Percentiles rank a stretch among this genome's conserved stretches.
Conservation (phyloP, 768 basidiomycete genomes). For the Pleurotus ostreatus region DNA sequence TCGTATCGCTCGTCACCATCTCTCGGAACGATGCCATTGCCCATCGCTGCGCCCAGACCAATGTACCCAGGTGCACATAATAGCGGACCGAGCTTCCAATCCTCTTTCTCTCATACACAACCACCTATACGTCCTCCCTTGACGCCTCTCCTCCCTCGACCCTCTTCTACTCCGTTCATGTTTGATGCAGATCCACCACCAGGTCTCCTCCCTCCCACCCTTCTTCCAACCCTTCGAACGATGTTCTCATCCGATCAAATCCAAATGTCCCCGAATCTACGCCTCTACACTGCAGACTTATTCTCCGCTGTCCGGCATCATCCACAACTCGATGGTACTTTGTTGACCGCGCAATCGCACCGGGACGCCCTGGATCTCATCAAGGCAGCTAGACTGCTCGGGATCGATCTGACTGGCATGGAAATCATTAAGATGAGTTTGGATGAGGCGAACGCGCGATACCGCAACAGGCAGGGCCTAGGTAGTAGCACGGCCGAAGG, state of each 20-base stretch:
- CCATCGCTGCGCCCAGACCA: conserved; percentile 20
- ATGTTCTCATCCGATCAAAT: conserved; percentile 31
- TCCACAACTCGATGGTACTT: conserved; percentile 60
- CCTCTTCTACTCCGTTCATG: conserved; percentile 20
- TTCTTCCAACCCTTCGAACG: conserved; percentile 24
- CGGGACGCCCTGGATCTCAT: conserved; percentile 65
- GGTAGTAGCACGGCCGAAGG: not conserved
- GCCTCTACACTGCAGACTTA: conserved; percentile 67
- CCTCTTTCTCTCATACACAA: conserved; percentile 14
- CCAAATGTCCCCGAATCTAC: conserved; percentile 46
- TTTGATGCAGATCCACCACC: not conserved
- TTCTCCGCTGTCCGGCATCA: conserved; percentile 74
- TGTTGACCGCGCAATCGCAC: conserved; percentile 58
- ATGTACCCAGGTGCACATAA: conserved; percentile 16
- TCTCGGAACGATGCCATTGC: conserved; percentile 4
- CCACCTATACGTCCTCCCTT: conserved; percentile 16
- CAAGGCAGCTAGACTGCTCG: conserved; percentile 63
- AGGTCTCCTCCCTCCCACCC: conserved; percentile 20
- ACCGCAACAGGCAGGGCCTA: not conserved
- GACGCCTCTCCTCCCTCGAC: conserved; percentile 18
- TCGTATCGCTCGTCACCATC: conserved; percentile 19
- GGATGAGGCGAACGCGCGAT: conserved; percentile 8
- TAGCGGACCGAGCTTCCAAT: conserved; percentile 12
- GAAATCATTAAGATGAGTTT: conserved; percentile 38
- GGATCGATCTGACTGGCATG: conserved; percentile 55